Evolutionary conservation across 2,329 filamentous ascomycete species (phyloP).

Genomic region (Epichloe sibirici): DNA sequence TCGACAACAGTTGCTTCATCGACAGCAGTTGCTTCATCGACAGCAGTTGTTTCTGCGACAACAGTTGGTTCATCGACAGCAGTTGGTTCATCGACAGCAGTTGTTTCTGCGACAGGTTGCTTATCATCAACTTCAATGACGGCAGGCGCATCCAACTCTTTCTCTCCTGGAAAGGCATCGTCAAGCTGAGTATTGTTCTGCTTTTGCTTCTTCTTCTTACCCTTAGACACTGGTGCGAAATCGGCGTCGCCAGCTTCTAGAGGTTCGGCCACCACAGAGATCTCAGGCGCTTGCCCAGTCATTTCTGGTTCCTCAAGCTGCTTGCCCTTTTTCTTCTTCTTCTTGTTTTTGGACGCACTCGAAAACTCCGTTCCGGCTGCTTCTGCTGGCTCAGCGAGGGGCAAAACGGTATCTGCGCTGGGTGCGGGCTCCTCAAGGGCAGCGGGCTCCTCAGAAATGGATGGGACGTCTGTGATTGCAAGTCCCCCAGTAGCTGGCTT

Average conservation of each 20-base stretch:
- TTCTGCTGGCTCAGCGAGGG: not conserved
- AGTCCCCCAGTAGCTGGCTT: not conserved
- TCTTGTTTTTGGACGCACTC: constrained; percentile 10
- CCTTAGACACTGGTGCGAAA: not conserved
- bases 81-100: constrained; percentile 1
- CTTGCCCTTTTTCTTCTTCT: constrained; percentile 16
- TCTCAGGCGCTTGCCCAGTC: constrained; percentile 3
- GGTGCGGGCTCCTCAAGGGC: not conserved
- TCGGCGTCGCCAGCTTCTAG: not conserved
- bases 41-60: not conserved
- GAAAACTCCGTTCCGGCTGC: not conserved
- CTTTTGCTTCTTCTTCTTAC: constrained; percentile 1
- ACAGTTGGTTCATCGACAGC: not conserved
- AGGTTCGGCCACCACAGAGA: not conserved
- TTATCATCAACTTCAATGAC: not conserved
- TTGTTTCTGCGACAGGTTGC: not conserved
- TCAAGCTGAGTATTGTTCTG: not conserved
- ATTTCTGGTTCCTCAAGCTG: constrained; percentile 3
- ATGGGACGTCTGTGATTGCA: not conserved
- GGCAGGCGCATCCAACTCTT: not conserved
- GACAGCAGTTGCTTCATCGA: not conserved
- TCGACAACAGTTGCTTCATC: not conserved
- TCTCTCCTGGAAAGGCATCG: not conserved
- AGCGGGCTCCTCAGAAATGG: not conserved
- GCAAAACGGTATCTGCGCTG: not conserved